Evolutionary conservation across 2,329 filamentous ascomycete genomes (phyloP).

Genomic region (Neofusicoccum parvum): DNA sequence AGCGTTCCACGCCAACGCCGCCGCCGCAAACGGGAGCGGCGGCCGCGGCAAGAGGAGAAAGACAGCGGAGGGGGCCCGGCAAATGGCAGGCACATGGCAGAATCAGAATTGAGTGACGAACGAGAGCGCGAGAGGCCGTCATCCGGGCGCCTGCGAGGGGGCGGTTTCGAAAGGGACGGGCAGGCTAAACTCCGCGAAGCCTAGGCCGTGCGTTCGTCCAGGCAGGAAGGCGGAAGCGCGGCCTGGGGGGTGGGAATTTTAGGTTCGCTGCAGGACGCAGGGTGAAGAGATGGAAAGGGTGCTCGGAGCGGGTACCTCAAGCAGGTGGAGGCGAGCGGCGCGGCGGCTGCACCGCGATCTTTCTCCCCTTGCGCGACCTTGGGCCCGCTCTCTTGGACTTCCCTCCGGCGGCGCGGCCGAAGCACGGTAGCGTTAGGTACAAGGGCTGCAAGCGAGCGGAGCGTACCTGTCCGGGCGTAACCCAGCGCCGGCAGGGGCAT

Average conservation of each 20-base stretch:
- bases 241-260: background rate
- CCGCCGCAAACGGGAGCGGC: too few relatives aligned
- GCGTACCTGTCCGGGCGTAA: background rate
- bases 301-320: background rate
- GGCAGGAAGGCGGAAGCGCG: too few relatives aligned
- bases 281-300: background rate
- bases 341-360: background rate
- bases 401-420: background rate
- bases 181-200: too few relatives aligned
- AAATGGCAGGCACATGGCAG: too few relatives aligned
- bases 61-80: too few relatives aligned
- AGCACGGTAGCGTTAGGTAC: background rate
- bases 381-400: background rate
- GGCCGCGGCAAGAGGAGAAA: too few relatives aligned
- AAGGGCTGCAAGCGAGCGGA: background rate
- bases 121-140: too few relatives aligned
- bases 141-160: background rate
- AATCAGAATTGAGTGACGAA: too few relatives aligned
- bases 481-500: background rate
- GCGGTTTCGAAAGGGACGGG: background rate
- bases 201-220: too few relatives aligned
- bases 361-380: background rate
- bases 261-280: conserved; percentile 10
- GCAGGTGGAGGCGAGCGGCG: background rate
- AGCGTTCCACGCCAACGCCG: too few relatives aligned